Conservation (phyloP, 768 basidiomycete genomes). For the Grammothele lineata region DNA sequence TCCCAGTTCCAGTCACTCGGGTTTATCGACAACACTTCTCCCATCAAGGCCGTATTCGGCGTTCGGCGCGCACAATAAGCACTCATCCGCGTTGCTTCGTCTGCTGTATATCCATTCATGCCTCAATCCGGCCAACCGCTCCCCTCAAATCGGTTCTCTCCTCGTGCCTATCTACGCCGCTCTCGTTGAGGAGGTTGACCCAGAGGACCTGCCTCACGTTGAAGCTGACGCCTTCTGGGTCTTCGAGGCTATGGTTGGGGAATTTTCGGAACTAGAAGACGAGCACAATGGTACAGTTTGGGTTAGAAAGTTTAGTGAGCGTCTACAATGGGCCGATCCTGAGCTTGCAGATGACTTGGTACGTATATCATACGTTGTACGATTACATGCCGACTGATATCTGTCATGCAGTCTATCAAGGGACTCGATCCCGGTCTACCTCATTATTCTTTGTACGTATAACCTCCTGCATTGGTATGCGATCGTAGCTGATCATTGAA, state of each 20-base stretch:
- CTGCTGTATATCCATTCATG: conserved; percentile 67
- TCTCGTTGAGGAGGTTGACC: conserved; percentile 56
- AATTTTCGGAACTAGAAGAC: conserved; percentile 71
- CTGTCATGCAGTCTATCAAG: conserved; percentile 42
- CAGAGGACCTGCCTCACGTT: conserved; percentile 56
- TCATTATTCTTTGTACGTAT: conserved; percentile 74
- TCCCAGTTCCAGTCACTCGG: conserved; percentile 20
- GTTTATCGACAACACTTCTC: conserved; percentile 39
- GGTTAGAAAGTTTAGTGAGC: conserved; percentile 59
- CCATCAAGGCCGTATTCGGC: conserved; percentile 42
- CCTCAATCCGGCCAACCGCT: conserved; percentile 68
- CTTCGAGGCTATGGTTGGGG: conserved; percentile 68
- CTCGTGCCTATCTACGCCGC: conserved; percentile 66
- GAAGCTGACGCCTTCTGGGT: conserved; percentile 86
- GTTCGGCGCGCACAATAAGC: conserved; percentile 50
- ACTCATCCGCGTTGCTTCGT: conserved; percentile 61
- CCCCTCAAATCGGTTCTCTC: conserved; percentile 64
- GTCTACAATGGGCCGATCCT: conserved; percentile 56
- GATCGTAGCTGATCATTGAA: background rate
- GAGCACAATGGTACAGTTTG: conserved; percentile 58
- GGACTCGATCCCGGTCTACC: conserved; percentile 69
- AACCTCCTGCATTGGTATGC: background rate
- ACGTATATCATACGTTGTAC: conserved; percentile 14
- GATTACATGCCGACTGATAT: background rate
- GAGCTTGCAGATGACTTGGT: conserved; percentile 63